Evolutionary conservation across 2,329 filamentous ascomycete genomes (phyloP), one percentile per base, ranked within the genome.

Genomic region (Plenodomus tracheiphilus): DNA sequence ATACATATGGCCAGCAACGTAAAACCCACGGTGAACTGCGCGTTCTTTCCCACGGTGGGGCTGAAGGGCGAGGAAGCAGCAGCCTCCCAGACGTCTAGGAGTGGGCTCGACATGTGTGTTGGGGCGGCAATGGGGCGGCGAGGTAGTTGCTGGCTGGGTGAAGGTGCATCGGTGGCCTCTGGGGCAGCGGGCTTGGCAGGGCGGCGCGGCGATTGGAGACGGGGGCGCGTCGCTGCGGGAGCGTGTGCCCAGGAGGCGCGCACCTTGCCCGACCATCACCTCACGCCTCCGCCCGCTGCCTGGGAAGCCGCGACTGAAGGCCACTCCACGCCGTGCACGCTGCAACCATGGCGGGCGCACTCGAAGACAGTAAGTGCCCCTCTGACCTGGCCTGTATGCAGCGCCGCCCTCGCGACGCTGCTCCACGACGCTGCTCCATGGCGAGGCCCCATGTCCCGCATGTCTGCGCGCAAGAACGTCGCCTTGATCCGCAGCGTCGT

Each of bases 71-170:
- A 89, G 81, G 85, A 84, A 75, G 89, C 84, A 78, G 92, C 89
- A 81, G 90, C 89, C 82, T 95, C 88, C 93, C 93, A 97, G 79
- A 96, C 83, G 75, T 94, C 85, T 77, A 87, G 69, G 42, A 79
- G 85, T 75, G 96, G 80, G 54, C 61, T 67, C 65, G 70, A 73
- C 70, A 73, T 73, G 64, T 54, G 63, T 59, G 55, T 47, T 37
- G 48, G 9, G 19, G 10, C 41, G 39, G 50, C 55, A 62, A 60
- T 59, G 49, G 59, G 44, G 39, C 22, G 13, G 6, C 37, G 41
- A 48, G 50, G 42, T 46, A 37, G 44, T 34, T 50, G 38, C 30
- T 4, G 16, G 19, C 35, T 34, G 35, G 39, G 46, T 52, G 51
- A 54, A 59, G 53, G 47, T 56, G 56, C 47, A 54, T 54, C 56